Base-by-base conservation (phyloP, 1,284 basidiomycete species). In the Ceratobasidium sp. region DNA sequence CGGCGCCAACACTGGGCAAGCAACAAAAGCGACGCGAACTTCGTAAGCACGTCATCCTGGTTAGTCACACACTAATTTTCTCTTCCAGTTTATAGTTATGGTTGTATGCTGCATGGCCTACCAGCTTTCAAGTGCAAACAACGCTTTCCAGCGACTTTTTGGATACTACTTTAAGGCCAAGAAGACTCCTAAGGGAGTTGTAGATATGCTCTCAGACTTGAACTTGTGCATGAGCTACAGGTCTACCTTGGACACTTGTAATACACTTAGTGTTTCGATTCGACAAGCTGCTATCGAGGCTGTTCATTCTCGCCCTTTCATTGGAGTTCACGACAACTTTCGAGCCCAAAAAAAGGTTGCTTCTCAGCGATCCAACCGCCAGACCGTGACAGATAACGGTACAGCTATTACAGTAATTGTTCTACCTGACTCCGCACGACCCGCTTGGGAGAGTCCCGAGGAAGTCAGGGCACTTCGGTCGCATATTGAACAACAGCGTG, bases 81-180 rank as follows among this genome's bases (percentile, higher is more conserved):
- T 9, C 12, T 12, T 28, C 1, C 26, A 65, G 62, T 65, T 65
- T 48, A 15, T 46, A 13, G 40, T 65, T 26, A 42, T 65, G n/a
- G 12, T 44, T 10, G 13, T 65, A 20, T 20, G 17, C 13, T 40
- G 9, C 42, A 23, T 59, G 9, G 54, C 68, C 0, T 59, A 40
- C 26, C 54, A 70, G 12, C 28, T 70, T 17, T 44, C 68, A 0
- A 50, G 48, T n/a, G 13, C 12, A 13, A 54, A 54, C 38, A 70
- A 70, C 42, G 33, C 40, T 10, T 15, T 70, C 12, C 68, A 70
- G 23, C 48, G 40, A 28, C 54, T 54, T 9, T 40, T 70, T 3
- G 52, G 68, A 5, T 42, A 40, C 9, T 70, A 70, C 23, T 70
- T 70, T 38, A 13, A 54, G n/a, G 50, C 68, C 3, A 57, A 70